A percentile compares a stretch with the other conserved stretches of the same genome.
Conservation (phyloP, 2,329 filamentous ascomycete genomes). For the Fusarium napiforme region DNA sequence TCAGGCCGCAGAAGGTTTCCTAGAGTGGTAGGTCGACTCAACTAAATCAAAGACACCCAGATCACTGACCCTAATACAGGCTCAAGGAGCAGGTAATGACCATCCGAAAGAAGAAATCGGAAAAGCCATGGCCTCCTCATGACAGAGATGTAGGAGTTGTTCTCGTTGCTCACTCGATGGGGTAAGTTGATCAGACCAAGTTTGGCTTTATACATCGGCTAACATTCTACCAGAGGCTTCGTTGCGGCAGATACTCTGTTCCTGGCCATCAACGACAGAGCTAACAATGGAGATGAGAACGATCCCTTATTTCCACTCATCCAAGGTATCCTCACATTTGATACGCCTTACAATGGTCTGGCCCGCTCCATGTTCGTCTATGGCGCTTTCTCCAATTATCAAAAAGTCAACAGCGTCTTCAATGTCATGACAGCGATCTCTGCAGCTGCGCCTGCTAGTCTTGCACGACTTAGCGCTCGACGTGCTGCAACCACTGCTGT, state of each 20-base stretch:
- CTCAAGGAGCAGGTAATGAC: conserved; percentile 85
- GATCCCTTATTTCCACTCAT: conserved; percentile 80
- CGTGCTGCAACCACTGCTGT: conserved; percentile 32
- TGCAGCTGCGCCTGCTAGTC: conserved; percentile 58
- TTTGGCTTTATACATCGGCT: not conserved
- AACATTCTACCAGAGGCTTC: conserved; percentile 68
- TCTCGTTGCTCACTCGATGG: conserved; percentile 86
- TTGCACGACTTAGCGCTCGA: conserved; percentile 47
- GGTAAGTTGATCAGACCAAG: conserved; percentile 52
- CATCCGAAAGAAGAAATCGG: conserved; percentile 73
- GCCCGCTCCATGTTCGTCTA: conserved; percentile 70
- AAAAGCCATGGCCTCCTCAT: conserved; percentile 79
- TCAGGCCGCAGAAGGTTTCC: conserved; percentile 57
- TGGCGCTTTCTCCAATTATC: conserved; percentile 68
- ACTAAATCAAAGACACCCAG: not conserved
- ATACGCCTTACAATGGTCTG: conserved; percentile 83
- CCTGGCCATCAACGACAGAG: conserved; percentile 73
- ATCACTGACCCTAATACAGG: conserved; percentile 55
- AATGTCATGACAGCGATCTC: conserved; percentile 67
- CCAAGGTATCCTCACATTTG: conserved; percentile 82
- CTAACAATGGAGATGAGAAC: conserved; percentile 48
- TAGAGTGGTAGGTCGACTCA: conserved; percentile 55
- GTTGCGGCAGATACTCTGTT: conserved; percentile 86
- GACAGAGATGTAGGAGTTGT: conserved; percentile 84
- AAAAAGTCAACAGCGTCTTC: conserved; percentile 66